Base-by-base conservation (phyloP, 2,329 filamentous ascomycete genomes). In the Coniochaeta sp. region DNA sequence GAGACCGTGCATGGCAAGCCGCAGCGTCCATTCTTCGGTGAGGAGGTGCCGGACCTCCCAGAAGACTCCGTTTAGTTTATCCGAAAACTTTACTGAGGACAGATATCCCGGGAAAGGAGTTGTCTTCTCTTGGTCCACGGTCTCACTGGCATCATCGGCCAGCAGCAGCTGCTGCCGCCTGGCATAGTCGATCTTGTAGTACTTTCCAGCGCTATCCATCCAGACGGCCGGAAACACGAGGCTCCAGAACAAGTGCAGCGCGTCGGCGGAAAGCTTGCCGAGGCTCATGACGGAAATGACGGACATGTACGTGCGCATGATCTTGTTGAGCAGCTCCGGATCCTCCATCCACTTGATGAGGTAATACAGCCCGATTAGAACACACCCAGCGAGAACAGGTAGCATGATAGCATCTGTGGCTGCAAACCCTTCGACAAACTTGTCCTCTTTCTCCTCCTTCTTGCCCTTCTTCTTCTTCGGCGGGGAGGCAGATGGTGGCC, bases 291-390 rank as follows among this genome's bases (percentile, higher is more conserved):
- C 69, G 0, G 89, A 89, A 63, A 92, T 83, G 53, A 82, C 67
- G 3, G 87, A 88, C 69, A 96, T 91, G 72, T 97, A 96, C 62
- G 79, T 83, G 33, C 88, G 85, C 22, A 97, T 72, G 33, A 95
- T 79, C 67, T 86, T 88, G 72, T 92, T 96, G 61, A 97, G 71
- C 20, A 95, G 73, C 10, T 83, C 76, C 1, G 91, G 85, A 61
- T 96, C 89, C 57, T 92, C 77, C 51, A 96, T 80, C 79, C 86
- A 94, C 66, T 95, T 90, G 64, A 97, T 90, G 54, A 96, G 75
- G 60, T 91, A 85, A 72, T 97, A 97, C 12, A 97, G 75, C 5
- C 83, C 83, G 38, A 67, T 77, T 8, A 97, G 79, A 1, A 86
- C 82, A 9, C 75, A 62, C 2, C 84, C 89, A 6, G 91, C 91